A percentile compares a stretch with the other conserved stretches of the same genome.
Conservation (phyloP, 345 rosid species). For the Cardamine resedifolia region DNA sequence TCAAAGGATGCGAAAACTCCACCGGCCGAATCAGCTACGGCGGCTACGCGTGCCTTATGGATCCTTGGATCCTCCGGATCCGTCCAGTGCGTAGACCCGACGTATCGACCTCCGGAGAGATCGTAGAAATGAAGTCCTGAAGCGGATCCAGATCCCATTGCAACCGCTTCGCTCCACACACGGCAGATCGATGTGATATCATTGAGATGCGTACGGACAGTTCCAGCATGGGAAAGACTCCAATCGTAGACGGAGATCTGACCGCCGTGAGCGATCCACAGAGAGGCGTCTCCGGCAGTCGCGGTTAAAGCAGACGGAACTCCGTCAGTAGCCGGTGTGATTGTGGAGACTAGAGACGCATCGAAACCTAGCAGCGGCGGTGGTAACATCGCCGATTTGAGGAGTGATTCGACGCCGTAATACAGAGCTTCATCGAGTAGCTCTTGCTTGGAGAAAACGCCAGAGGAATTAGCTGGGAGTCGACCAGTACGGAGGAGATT, state of each 20-base stretch:
- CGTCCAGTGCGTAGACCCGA: conserved; percentile 72
- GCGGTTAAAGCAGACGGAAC: conserved; percentile 67
- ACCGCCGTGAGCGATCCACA: conserved; percentile 94
- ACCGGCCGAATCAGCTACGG: conserved; percentile 55
- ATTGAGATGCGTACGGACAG: conserved; percentile 79
- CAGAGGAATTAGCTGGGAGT: conserved; percentile 59
- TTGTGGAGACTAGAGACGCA: conserved; percentile 61
- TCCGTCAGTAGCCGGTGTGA: conserved; percentile 69
- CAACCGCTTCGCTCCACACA: conserved; percentile 64
- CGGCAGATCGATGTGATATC: conserved; percentile 64
- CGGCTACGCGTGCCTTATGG: conserved; percentile 65
- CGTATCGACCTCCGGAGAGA: conserved; percentile 54
- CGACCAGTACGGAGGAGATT: conserved; percentile 72
- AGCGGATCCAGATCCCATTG: conserved; percentile 60
- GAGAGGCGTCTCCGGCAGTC: conserved; percentile 59
- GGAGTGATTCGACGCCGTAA: conserved; percentile 75
- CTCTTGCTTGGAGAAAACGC: conserved; percentile 70
- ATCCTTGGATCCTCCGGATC: conserved; percentile 84
- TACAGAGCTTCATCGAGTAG: conserved; percentile 85
- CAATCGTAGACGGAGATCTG: conserved; percentile 82
- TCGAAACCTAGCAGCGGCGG: conserved; percentile 70
- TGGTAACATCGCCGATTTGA: conserved; percentile 63
- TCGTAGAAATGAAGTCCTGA: conserved; percentile 90
- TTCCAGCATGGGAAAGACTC: conserved; percentile 55
- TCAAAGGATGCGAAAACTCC: conserved; percentile 72